Conservation (phyloP, 139 green algal genomes). For the Coccomyxa sp. region DNA sequence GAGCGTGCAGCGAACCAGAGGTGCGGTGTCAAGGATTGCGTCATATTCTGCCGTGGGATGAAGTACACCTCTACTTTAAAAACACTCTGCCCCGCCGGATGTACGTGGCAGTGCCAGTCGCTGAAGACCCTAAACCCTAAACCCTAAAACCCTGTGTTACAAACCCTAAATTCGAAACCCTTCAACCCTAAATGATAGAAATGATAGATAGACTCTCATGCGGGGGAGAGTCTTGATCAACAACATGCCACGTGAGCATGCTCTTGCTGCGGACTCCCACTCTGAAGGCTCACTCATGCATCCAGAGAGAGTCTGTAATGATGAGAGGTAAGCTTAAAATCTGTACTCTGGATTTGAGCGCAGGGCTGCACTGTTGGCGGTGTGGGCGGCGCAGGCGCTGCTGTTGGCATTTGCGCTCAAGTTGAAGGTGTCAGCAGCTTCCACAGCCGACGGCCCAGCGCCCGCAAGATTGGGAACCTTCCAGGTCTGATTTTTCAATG, state of each 20-base stretch:
- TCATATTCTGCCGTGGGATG: background rate
- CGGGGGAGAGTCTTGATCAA: too few species aligned
- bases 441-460: constrained; percentile 9
- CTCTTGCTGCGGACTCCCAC: too few species aligned
- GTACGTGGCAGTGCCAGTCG: background rate
- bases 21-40: background rate
- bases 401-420: constrained; percentile 90
- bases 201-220: too few species aligned
- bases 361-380: constrained; percentile 63
- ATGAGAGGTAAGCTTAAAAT: background rate
- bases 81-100: too few species aligned
- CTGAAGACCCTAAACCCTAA: background rate
- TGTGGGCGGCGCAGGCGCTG: constrained; percentile 75
- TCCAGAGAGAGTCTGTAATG: too few species aligned
- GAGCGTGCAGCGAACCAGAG: constrained; percentile 46
- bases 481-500: background rate
- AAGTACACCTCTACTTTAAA: too few species aligned
- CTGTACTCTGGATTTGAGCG: background rate
- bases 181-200: too few species aligned
- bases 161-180: too few species aligned
- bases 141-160: too few species aligned
- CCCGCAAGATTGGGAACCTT: too few species aligned
- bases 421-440: constrained; percentile 64
- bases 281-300: background rate
- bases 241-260: too few species aligned